Conservation (phyloP, 2,329 filamentous ascomycete genomes). For the Neospermospora avenae region DNA sequence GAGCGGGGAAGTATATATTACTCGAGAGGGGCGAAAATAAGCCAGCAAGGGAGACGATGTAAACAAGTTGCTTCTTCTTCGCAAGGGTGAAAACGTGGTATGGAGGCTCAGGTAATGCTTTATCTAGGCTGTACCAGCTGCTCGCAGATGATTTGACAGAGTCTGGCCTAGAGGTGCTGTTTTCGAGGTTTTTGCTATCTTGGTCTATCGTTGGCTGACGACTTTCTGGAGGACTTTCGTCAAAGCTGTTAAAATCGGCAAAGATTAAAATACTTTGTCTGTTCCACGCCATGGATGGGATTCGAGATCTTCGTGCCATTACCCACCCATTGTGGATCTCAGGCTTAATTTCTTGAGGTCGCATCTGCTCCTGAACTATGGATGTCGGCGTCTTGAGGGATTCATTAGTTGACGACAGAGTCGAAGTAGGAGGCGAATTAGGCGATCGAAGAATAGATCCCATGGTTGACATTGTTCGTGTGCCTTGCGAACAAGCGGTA, state of each 20-base stretch:
- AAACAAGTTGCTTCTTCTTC: slow-evolving; percentile 46
- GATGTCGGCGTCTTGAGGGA: background rate
- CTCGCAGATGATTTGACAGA: background rate
- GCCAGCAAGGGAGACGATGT: slow-evolving; percentile 47
- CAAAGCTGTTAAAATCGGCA: background rate
- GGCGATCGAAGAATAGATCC: background rate
- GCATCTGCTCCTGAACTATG: background rate
- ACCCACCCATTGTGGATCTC: background rate
- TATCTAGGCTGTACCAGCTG: slow-evolving; percentile 14
- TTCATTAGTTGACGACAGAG: background rate
- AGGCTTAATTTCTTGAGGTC: background rate
- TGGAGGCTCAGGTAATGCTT: slow-evolving; percentile 22
- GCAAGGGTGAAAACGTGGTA: slow-evolving; percentile 39
- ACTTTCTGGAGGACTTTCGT: slow-evolving; percentile 19
- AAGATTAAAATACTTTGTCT: slow-evolving; percentile 22
- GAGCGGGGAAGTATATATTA: slow-evolving; percentile 49
- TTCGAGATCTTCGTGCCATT: background rate
- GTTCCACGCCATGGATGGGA: slow-evolving; percentile 1
- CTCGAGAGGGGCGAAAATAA: slow-evolving; percentile 51
- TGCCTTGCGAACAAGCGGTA: background rate
- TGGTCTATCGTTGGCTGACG: slow-evolving; percentile 2
- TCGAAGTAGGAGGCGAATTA: background rate
- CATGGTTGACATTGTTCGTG: background rate
- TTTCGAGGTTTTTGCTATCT: background rate
- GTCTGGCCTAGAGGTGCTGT: background rate